Evolutionary conservation across 2,329 filamentous ascomycete genomes (phyloP), one percentile per base, ranked within the genome.

Genomic region (Dactylonectria macrodidyma): DNA sequence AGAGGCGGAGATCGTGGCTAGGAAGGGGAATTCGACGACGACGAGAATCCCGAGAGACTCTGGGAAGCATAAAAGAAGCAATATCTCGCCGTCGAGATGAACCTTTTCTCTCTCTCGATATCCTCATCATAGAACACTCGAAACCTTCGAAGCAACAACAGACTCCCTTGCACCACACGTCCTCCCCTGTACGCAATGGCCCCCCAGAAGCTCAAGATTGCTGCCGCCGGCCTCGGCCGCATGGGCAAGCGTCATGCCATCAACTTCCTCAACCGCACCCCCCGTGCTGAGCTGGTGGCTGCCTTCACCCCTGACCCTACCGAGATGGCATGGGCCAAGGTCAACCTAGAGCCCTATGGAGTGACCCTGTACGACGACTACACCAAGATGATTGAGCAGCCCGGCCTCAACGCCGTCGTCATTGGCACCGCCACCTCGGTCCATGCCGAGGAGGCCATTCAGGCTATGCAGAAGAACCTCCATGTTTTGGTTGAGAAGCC

Each of bases 401-500:
- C 59, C 9, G 82, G 81, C 0, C 67, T 75, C 9, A 75, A 85
- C 65, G 84, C 84, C 36, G 81, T 86, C 9, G 79, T 83, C 41
- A 75, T 83, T 50, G 76, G 79, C 9, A 79, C 78, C 67, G 70
- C 84, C 2, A 87, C 86, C 24, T 87, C 86, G 0, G 87, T 85
- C n/a, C 88, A 90, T 71, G 87, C 87, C 0, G 82, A 86, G 68
- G 86, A 90, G 73, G 83, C 87, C 4, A 87, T 88, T 73, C 83
- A 85, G 69, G 87, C 86, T 22, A 88, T 90, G 58, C 77, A 86
- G 59, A 82, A 81, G 4, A 83, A 85, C 56, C 84, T 86, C 73
- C 88, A 90, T 72, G 87, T 89, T 0, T 78, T 90, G 14, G 89
- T 87, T 75, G 88, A 90, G 81, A 90, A 90, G 81, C 88, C 88